Evolutionary conservation across 306 rosid genomes (phyloP).

Genomic region (Acacia acuminata): DNA sequence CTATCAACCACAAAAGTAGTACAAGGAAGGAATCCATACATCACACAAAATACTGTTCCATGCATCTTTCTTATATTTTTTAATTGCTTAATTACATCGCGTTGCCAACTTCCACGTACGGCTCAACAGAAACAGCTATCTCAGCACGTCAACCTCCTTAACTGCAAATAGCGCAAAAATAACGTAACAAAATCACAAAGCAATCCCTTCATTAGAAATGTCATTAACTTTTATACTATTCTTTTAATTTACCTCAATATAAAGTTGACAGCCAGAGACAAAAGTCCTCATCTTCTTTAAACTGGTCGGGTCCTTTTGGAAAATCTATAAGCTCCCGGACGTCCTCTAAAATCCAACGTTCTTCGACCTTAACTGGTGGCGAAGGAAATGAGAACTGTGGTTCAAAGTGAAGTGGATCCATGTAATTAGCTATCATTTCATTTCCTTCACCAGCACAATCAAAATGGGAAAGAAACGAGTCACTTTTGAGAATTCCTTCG

Average conservation of each 20-base stretch:
- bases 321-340: not conserved
- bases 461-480: not conserved
- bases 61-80: too few relatives aligned
- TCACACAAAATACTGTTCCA: not conserved
- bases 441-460: not conserved
- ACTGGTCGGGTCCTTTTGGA: conserved; percentile 12
- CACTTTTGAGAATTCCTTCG: not conserved
- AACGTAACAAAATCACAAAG: not conserved
- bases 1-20: not conserved
- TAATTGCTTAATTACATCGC: too few relatives aligned
- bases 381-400: not conserved
- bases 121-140: not conserved
- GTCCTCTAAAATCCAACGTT: not conserved
- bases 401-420: not conserved
- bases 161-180: not conserved
- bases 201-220: not conserved
- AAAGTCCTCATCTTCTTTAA: conserved; percentile 24
- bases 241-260: conserved; percentile 12
- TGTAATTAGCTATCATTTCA: not conserved
- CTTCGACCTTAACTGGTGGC: too few relatives aligned
- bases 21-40: not conserved
- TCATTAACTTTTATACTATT: not conserved
- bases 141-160: not conserved
- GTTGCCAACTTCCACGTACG: not conserved
- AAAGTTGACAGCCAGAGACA: conserved; percentile 16